Evolutionary conservation across 1,284 basidiomycete species (phyloP).

Genomic region (Veloporphyrellus conicus): DNA sequence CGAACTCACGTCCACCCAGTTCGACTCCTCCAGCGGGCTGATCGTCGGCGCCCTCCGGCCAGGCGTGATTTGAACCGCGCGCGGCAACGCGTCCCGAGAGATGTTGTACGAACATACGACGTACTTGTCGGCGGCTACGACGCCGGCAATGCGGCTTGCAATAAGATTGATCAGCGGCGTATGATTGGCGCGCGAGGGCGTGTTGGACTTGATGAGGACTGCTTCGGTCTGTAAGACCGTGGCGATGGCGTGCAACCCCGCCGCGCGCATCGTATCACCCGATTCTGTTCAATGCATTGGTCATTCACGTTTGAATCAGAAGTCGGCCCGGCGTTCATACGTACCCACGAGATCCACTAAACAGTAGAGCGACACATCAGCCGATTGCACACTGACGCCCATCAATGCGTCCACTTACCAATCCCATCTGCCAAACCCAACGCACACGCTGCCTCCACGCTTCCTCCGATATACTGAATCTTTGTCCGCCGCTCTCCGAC

Average conservation of each 20-base stretch:
- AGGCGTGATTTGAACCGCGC: conserved; percentile 77
- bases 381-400: not conserved
- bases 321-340: conserved; percentile 28
- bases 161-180: conserved; percentile 76
- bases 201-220: conserved; percentile 83
- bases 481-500: conserved; percentile 57
- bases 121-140: conserved; percentile 86
- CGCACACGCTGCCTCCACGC: conserved; percentile 96
- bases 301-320: not conserved
- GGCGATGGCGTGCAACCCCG: conserved; percentile 89
- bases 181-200: conserved; percentile 64
- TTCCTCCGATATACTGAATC: conserved; percentile 95
- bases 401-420: conserved; percentile 59
- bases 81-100: conserved; percentile 54
- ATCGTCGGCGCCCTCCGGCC: conserved; percentile 90
- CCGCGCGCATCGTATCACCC: conserved; percentile 99
- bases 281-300: conserved; percentile 67
- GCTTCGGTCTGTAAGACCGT: conserved; percentile 89
- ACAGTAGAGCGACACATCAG: conserved; percentile 9
- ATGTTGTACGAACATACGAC: conserved; percentile 94
- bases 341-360: conserved; percentile 86
- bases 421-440: conserved; percentile 97
- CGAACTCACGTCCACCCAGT: conserved; percentile 88
- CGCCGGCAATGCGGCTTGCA: conserved; percentile 86
- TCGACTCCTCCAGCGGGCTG: conserved; percentile 75